Evolutionary conservation across 2,329 filamentous ascomycete genomes (phyloP).

Genomic region (Beauveria medogensis): DNA sequence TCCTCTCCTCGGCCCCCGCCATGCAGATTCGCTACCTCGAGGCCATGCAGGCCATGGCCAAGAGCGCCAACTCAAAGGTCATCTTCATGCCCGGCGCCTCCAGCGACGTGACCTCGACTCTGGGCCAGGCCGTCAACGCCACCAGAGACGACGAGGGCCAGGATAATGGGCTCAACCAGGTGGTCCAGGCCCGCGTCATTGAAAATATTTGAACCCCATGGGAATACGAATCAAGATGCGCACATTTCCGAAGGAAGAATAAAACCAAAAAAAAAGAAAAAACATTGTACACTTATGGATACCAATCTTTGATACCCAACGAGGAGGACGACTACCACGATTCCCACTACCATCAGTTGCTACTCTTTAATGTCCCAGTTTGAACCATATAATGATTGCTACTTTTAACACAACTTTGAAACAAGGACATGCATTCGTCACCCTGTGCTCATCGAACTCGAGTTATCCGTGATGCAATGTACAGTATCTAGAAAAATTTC

Average conservation of each 20-base stretch:
- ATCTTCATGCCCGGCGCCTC: constrained; percentile 64
- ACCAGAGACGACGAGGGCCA: constrained; percentile 29
- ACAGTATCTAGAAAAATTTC: neutral
- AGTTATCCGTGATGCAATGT: constrained; percentile 5
- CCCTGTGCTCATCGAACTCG: too few species aligned
- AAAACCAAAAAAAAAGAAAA: neutral
- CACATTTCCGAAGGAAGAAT: neutral
- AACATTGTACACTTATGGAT: constrained; percentile 7
- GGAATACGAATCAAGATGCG: neutral
- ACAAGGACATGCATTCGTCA: too few species aligned
- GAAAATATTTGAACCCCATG: constrained; percentile 66
- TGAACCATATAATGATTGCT: neutral
- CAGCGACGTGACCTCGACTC: constrained; percentile 39
- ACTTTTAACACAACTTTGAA: too few species aligned
- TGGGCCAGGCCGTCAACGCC: constrained; percentile 34
- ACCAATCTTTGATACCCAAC: constrained; percentile 12
- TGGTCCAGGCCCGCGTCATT: constrained; percentile 72
- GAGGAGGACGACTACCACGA: neutral
- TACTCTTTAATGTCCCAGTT: neutral
- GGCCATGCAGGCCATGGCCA: constrained; percentile 98
- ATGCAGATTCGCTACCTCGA: constrained; percentile 99
- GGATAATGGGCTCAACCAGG: constrained; percentile 54
- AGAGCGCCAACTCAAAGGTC: constrained; percentile 81
- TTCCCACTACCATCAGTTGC: neutral
- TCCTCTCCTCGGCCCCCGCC: constrained; percentile 80